A percentile compares a stretch with the other conserved stretches of the same genome.
Evolutionary conservation across 106 monocot species (phyloP).

Genomic region (Acorus calamus): DNA sequence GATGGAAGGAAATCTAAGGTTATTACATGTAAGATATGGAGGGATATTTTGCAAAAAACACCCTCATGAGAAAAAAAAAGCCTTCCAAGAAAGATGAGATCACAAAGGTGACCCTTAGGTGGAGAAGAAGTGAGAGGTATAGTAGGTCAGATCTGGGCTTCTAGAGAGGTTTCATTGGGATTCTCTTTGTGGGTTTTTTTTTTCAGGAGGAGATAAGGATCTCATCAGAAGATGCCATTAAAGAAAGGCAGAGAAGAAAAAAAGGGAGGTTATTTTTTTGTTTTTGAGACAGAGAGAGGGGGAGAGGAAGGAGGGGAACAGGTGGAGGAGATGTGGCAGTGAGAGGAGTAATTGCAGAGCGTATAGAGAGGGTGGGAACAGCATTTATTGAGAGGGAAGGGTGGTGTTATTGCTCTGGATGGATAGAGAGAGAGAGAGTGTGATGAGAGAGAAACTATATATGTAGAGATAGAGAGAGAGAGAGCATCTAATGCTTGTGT

Average conservation of each 20-base stretch:
- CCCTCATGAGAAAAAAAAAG: too few relatives aligned
- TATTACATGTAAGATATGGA: neutral
- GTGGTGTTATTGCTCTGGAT: slow-evolving; percentile 10
- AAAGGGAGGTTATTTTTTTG: neutral
- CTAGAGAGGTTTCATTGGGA: neutral
- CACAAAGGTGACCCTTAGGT: too few relatives aligned
- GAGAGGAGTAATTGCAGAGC: slow-evolving; percentile 68
- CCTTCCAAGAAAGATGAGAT: too few relatives aligned
- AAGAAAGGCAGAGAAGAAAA: slow-evolving; percentile 1
- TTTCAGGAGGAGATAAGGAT: too few relatives aligned
- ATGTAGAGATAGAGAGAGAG: slow-evolving; percentile 9
- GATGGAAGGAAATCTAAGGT: neutral
- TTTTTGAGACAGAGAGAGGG: slow-evolving; percentile 2
- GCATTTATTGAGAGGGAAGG: slow-evolving; percentile 56
- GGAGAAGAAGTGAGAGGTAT: too few relatives aligned
- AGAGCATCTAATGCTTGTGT: neutral
- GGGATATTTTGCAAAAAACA: too few relatives aligned
- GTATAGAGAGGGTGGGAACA: slow-evolving; percentile 84
- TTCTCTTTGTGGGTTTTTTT: too few relatives aligned
- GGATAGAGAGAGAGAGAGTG: slow-evolving; percentile 13
- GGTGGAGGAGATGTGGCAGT: slow-evolving; percentile 24
- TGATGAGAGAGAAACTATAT: slow-evolving; percentile 7
- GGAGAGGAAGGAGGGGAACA: slow-evolving; percentile 15
- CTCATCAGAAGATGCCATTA: slow-evolving; percentile 3
- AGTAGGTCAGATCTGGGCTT: neutral